Conservation (phyloP, 306 rosid genomes). For the Acacia crassicarpa region DNA sequence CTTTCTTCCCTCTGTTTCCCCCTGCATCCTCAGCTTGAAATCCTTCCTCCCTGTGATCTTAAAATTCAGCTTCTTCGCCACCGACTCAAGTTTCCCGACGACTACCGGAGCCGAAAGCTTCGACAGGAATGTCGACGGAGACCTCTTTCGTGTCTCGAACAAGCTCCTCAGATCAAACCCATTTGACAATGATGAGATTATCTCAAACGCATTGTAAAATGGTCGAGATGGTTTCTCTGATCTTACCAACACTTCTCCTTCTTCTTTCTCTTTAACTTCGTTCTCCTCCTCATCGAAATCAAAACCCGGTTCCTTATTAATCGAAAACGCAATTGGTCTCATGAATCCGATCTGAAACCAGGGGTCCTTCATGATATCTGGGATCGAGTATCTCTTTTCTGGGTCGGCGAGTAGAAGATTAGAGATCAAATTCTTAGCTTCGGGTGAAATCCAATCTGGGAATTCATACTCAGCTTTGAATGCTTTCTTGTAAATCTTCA, state of each 20-base stretch:
- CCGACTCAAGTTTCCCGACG: conserved; percentile 47
- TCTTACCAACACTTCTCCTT: background rate
- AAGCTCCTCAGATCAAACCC: conserved; percentile 73
- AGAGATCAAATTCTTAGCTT: conserved; percentile 50
- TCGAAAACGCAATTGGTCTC: conserved; percentile 46
- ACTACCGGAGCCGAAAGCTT: conserved; percentile 64
- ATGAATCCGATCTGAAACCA: conserved; percentile 68
- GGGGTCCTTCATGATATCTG: conserved; percentile 49
- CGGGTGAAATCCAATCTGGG: conserved; percentile 65
- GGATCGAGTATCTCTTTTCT: conserved; percentile 53
- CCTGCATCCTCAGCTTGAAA: conserved; percentile 58
- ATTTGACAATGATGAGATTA: conserved; percentile 68
- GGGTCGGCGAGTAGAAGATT: conserved; percentile 67
- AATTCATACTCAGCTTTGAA: conserved; percentile 61
- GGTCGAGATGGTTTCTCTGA: conserved; percentile 49
- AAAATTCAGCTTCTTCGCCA: conserved; percentile 55
- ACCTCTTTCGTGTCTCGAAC: conserved; percentile 65
- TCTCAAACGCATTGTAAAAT: conserved; percentile 79
- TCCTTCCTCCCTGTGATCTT: conserved; percentile 49
- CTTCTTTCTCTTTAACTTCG: background rate
- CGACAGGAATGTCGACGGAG: conserved; percentile 58
- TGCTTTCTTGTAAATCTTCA: conserved; percentile 60
- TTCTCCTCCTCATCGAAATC: conserved; percentile 16
- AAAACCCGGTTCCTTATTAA: conserved; percentile 20
- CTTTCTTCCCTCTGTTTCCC: conserved; percentile 64